Conservation (phyloP, 441 rosid species). For the Sinapis alba region DNA sequence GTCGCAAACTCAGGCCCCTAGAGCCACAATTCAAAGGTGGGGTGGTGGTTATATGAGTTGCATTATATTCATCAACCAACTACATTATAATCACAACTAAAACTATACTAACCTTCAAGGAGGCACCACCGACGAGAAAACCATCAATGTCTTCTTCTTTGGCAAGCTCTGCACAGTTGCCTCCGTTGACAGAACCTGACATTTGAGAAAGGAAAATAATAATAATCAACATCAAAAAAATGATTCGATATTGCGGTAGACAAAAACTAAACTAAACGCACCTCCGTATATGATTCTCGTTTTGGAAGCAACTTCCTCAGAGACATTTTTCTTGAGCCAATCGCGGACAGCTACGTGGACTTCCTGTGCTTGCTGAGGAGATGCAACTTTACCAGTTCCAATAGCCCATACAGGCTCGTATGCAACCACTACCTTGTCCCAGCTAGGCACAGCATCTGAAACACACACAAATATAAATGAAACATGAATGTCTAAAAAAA, state of each 20-base stretch:
- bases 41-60: not conserved
- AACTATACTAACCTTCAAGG: slow-evolving; percentile 70
- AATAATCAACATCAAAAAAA: not conserved
- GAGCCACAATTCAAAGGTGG: slow-evolving; percentile 5
- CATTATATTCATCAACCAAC: slow-evolving; percentile 7
- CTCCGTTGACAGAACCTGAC: slow-evolving; percentile 90
- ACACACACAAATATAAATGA: not conserved
- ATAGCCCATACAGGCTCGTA: slow-evolving; percentile 99
- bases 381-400: slow-evolving; percentile 97
- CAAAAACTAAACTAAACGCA: slow-evolving; percentile 24
- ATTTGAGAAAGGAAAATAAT: not conserved
- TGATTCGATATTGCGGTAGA: not conserved
- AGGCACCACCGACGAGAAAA: slow-evolving; percentile 97
- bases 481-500: not conserved
- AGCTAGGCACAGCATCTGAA: slow-evolving; percentile 82
- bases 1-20: slow-evolving; percentile 97
- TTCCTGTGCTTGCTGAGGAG: slow-evolving; percentile 95
- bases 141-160: slow-evolving; percentile 98
- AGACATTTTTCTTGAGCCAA: slow-evolving; percentile 92
- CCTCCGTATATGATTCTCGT: slow-evolving; percentile 97
- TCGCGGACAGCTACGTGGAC: slow-evolving; percentile 87
- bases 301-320: slow-evolving; percentile 87
- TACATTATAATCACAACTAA: not conserved
- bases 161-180: slow-evolving; percentile 88
- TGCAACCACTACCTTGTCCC: slow-evolving; percentile 93